These are phyloP conservation scores for Solanum pinnatisectum DNA, from an alignment of 257 asterid genomes.

Conservation along the genomic window DNA sequence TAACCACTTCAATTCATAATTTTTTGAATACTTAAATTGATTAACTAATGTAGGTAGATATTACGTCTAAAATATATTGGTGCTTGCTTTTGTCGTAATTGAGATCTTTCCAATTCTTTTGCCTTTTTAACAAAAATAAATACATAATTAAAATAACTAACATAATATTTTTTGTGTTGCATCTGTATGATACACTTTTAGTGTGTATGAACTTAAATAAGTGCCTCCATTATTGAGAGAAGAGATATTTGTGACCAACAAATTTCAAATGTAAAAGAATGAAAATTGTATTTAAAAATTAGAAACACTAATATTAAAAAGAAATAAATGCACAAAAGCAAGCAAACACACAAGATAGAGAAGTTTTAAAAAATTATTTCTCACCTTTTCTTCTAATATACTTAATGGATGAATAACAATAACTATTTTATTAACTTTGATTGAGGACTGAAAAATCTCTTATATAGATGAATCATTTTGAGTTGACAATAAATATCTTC, in stretches of 20 bases:
- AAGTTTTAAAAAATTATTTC: background rate
- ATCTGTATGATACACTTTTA: no score
- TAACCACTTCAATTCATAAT: background rate
- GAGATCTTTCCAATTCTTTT: background rate
- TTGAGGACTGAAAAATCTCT: background rate
- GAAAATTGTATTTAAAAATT: no score
- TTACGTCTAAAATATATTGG: background rate
- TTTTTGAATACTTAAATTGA: background rate
- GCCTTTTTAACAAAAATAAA: no score
- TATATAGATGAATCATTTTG: background rate
- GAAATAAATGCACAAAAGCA: background rate
- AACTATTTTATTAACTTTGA: background rate
- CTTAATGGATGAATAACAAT: background rate
- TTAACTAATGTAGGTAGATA: background rate
- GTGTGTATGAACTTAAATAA: no score
- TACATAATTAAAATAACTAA: background rate
- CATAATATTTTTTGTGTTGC: background rate
- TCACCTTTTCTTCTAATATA: background rate
- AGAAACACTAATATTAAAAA: no score
- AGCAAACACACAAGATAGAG: background rate
- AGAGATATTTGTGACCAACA: no score
- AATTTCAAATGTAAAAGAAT: no score
- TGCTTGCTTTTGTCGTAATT: background rate
- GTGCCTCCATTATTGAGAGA: no score
- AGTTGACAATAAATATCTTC: background rate